phyloP scores from a whole-genome alignment of 352 stramenopile species.

The Globisporangium canariense region DNA sequence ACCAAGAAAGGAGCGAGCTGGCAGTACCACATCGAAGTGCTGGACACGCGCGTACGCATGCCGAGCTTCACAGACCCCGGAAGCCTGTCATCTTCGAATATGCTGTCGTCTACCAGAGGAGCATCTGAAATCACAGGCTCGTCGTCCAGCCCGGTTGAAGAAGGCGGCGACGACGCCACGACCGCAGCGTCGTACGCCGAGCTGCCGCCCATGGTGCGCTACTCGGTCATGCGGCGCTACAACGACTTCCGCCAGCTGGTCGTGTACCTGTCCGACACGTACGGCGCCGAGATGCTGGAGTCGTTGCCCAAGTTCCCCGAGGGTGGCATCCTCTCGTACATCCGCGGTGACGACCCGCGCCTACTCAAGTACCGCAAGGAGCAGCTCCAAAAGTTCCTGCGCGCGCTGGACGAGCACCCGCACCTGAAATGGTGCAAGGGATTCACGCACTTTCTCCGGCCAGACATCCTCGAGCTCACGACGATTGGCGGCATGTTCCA shows the following conservation, averaged over 20 bases:
- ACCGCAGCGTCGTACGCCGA: conserved; percentile 28
- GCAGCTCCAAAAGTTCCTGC: conserved; percentile 55
- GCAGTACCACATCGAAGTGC: conserved; percentile 81
- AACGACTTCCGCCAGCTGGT: conserved; percentile 75
- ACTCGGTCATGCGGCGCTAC: conserved; percentile 77
- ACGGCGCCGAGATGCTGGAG: conserved; percentile 37
- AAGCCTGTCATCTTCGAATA: conserved; percentile 16
- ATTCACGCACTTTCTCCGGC: conserved; percentile 60
- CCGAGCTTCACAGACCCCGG: conserved; percentile 18
- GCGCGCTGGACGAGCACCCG: conserved; percentile 53
- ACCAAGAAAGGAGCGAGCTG: conserved; percentile 61
- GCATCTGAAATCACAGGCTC: not conserved
- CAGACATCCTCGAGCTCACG: conserved; percentile 46
- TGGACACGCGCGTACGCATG: conserved; percentile 50
- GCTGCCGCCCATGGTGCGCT: conserved; percentile 67
- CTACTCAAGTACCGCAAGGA: conserved; percentile 66
- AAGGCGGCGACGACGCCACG: conserved; percentile 7
- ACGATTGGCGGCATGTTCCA: conserved; percentile 34
- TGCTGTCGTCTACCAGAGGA: conserved; percentile 11
- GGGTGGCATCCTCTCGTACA: conserved; percentile 63
- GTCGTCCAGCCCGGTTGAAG: not conserved
- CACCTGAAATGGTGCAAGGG: conserved; percentile 57
- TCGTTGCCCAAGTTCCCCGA: conserved; percentile 65
- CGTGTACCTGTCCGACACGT: conserved; percentile 51
- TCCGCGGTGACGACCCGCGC: conserved; percentile 69